A percentile compares a stretch with the other conserved stretches of the same genome.
Evolutionary conservation across 1,284 basidiomycete genomes (phyloP).

Genomic region (Irpex lacteus): DNA sequence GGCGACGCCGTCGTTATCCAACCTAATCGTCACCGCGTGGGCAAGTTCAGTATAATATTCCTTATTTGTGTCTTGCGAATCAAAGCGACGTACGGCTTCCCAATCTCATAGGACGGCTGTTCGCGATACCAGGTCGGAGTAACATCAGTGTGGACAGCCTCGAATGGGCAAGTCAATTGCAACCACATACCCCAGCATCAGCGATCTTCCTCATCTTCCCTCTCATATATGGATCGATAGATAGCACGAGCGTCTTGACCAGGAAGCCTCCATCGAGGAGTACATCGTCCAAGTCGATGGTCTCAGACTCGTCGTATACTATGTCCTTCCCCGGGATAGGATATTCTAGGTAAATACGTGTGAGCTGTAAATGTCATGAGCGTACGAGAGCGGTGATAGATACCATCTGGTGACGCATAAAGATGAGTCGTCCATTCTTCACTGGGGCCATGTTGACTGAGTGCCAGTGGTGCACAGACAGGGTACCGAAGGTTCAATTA

Average conservation of each 20-base stretch:
- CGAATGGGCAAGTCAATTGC: background rate
- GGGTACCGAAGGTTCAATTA: too few relatives aligned
- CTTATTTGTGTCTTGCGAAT: too few relatives aligned
- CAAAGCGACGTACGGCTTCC: background rate
- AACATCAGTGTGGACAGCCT: background rate
- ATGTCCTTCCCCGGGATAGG: constrained; percentile 48
- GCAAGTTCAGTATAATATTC: too few relatives aligned
- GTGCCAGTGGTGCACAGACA: too few relatives aligned
- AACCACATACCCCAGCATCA: background rate
- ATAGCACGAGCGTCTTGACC: constrained; percentile 44
- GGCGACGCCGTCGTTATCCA: constrained; percentile 32
- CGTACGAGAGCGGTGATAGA: background rate
- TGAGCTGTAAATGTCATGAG: background rate
- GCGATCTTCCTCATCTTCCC: constrained; percentile 30
- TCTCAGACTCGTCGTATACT: constrained; percentile 41
- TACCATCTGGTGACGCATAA: constrained; percentile 13
- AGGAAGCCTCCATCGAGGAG: constrained; percentile 49
- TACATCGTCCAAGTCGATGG: constrained; percentile 48
- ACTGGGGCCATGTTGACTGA: constrained; percentile 13
- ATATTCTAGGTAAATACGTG: constrained; percentile 28
- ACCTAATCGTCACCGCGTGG: background rate
- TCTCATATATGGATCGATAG: constrained; percentile 48
- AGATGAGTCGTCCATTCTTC: constrained; percentile 17
- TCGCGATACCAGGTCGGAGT: background rate
- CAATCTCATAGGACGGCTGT: background rate